These are phyloP conservation scores for Agaricus subrufescens DNA, from an alignment of 768 basidiomycete species.

Conservation along the genomic window DNA sequence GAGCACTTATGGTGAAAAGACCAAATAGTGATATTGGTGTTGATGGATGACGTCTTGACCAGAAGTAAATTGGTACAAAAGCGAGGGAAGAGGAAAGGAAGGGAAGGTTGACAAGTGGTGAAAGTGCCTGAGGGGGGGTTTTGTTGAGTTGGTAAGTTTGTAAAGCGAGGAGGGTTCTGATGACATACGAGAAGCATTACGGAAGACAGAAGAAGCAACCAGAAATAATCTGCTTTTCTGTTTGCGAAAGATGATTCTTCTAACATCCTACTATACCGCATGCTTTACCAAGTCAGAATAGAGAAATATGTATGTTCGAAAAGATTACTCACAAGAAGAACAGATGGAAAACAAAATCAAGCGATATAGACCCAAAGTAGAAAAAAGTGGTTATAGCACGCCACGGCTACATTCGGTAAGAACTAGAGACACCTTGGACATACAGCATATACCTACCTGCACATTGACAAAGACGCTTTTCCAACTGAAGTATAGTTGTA, in stretches of 20 bases:
- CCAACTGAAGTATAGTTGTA: slow-evolving; percentile 91
- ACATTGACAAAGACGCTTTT: slow-evolving; percentile 77
- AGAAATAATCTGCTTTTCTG: slow-evolving; percentile 89
- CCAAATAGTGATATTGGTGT: slow-evolving; percentile 97
- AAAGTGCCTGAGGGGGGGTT: slow-evolving; percentile 49
- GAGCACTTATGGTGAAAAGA: slow-evolving; percentile 89
- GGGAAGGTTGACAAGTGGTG: slow-evolving; percentile 86
- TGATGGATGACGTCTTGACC: slow-evolving; percentile 91
- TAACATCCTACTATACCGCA: slow-evolving; percentile 95
- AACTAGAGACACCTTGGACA: neutral
- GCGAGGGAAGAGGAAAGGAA: slow-evolving; percentile 92
- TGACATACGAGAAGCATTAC: slow-evolving; percentile 76
- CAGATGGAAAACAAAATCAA: slow-evolving; percentile 95
- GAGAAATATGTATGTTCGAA: neutral
- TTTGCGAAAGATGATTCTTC: slow-evolving; percentile 97
- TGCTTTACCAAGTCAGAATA: slow-evolving; percentile 41
- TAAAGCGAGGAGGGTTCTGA: neutral
- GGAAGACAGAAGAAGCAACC: slow-evolving; percentile 84
- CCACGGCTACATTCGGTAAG: slow-evolving; percentile 60
- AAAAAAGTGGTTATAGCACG: slow-evolving; percentile 87
- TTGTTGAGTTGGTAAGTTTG: neutral
- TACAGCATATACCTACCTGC: slow-evolving; percentile 46
- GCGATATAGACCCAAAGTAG: slow-evolving; percentile 89
- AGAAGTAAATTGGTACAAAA: slow-evolving; percentile 94
- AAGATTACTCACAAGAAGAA: slow-evolving; percentile 87